phyloP scores from a whole-genome alignment of 2,329 filamentous ascomycete genomes.

The Penicillium sp. region DNA sequence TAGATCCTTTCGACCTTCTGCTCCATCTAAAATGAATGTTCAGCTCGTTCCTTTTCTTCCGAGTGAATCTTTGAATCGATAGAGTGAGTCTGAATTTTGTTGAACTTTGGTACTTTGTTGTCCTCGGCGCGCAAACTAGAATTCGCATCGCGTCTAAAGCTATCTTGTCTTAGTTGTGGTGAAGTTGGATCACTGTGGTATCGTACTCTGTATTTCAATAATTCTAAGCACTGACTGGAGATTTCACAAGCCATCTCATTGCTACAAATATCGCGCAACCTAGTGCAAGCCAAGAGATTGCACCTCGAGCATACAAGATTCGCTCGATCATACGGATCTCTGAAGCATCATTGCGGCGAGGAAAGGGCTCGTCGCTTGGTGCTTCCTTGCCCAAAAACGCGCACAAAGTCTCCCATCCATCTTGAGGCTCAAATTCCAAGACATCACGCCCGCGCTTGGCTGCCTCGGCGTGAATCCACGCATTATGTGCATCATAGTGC shows the following conservation, averaged over 20 bases:
- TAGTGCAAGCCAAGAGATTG: conserved; percentile 6
- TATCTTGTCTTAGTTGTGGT: no score
- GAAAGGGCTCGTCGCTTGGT: conserved; percentile 4
- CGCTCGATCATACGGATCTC: conserved; percentile 3
- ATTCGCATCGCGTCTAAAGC: no score
- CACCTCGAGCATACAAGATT: conserved; percentile 6
- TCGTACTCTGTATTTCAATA: no score
- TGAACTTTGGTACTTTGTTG: no score
- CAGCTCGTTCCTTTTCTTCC: no score
- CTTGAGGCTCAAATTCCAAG: conserved; percentile 6
- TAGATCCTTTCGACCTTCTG: no score
- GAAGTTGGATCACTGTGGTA: no score
- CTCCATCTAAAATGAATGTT: no score
- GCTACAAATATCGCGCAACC: neutral
- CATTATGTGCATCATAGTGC: conserved; percentile 11
- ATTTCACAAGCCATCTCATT: neutral
- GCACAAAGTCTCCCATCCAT: conserved; percentile 11
- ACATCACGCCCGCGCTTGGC: conserved; percentile 7
- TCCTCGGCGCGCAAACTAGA: no score
- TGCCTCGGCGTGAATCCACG: conserved; percentile 6
- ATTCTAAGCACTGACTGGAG: no score
- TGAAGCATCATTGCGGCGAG: conserved; percentile 8
- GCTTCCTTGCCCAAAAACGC: neutral
- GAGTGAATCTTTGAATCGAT: no score
- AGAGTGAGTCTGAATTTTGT: no score